A percentile compares a stretch with the other conserved stretches of the same genome.
phyloP scores from a whole-genome alignment of 2,329 filamentous ascomycete species.

The Pseudovirgaria hyperparasitica region DNA sequence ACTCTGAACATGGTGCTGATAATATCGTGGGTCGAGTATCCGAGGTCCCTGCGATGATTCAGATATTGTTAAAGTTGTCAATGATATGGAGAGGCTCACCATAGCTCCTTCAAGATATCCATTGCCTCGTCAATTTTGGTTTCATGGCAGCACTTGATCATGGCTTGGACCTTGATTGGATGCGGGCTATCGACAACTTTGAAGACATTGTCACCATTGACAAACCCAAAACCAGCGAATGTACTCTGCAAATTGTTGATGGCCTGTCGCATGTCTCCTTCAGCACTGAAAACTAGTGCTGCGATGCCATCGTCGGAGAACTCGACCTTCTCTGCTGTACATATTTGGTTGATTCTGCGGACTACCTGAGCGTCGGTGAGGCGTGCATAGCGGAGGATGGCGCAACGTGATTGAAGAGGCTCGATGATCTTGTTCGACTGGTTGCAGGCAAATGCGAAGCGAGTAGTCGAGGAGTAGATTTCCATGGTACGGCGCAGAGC shows the following conservation, averaged over 20 bases:
- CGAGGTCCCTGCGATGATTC: slow-evolving; percentile 63
- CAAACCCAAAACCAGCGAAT: slow-evolving; percentile 83
- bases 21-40: slow-evolving; percentile 97
- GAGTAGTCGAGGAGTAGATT: slow-evolving; percentile 91
- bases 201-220: slow-evolving; percentile 97
- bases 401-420: slow-evolving; percentile 91
- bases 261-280: slow-evolving; percentile 97
- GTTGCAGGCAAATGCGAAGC: slow-evolving; percentile 97
- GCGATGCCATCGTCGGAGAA: slow-evolving; percentile 89
- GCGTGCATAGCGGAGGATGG: slow-evolving; percentile 85
- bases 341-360: slow-evolving; percentile 81
- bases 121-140: slow-evolving; percentile 80
- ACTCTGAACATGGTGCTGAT: slow-evolving; percentile 99
- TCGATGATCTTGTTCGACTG: slow-evolving; percentile 99
- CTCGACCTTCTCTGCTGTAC: slow-evolving; percentile 79
- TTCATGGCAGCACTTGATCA: slow-evolving; percentile 96
- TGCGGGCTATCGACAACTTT: slow-evolving; percentile 94
- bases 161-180: slow-evolving; percentile 94
- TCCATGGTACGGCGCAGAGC: slow-evolving; percentile 95
- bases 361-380: slow-evolving; percentile 89
- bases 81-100: slow-evolving; percentile 36
- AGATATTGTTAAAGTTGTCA: slow-evolving; percentile 5
- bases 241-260: slow-evolving; percentile 98
- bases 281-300: slow-evolving; percentile 91
- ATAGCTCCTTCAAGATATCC: slow-evolving; percentile 77